phyloP scores from a whole-genome alignment of 2,329 filamentous ascomycete species.

The Exophiala viscosa region DNA sequence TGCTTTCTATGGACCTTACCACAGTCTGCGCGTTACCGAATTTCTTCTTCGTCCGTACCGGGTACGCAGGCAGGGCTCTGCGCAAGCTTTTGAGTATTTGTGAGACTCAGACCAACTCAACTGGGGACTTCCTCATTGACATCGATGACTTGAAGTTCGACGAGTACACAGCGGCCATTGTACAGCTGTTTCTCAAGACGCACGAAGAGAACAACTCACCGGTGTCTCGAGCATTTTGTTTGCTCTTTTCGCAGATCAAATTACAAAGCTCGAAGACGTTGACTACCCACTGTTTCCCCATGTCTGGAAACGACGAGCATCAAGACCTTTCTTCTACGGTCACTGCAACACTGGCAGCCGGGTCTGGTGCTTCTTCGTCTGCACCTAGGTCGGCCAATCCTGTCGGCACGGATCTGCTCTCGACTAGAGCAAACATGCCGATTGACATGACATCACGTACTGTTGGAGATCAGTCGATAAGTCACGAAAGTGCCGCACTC shows the following conservation, averaged over 20 bases:
- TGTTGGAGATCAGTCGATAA: background rate
- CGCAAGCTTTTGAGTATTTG: conserved; percentile 56
- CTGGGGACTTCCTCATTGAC: conserved; percentile 42
- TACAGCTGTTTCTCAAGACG: conserved; percentile 60
- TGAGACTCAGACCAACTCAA: conserved; percentile 11
- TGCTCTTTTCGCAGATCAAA: conserved; percentile 18
- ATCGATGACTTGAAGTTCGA: conserved; percentile 63
- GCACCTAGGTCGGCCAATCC: no score
- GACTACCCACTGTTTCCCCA: background rate
- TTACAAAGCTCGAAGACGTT: conserved; percentile 11
- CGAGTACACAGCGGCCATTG: conserved; percentile 63
- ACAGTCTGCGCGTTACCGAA: conserved; percentile 63
- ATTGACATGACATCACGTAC: no score
- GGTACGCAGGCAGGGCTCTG: conserved; percentile 66
- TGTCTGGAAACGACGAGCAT: background rate
- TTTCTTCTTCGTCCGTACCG: conserved; percentile 66
- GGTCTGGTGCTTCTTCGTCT: no score
- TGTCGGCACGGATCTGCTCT: no score
- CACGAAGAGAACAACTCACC: conserved; percentile 14
- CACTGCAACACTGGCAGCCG: no score
- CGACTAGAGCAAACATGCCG: no score
- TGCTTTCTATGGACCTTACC: conserved; percentile 57
- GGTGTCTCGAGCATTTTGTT: conserved; percentile 15
- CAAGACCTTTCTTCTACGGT: background rate
- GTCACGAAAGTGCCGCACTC: background rate